Evolutionary conservation across 768 basidiomycete species (phyloP), one percentile per base, ranked within the genome.

Genomic region (Trametes cingulata): DNA sequence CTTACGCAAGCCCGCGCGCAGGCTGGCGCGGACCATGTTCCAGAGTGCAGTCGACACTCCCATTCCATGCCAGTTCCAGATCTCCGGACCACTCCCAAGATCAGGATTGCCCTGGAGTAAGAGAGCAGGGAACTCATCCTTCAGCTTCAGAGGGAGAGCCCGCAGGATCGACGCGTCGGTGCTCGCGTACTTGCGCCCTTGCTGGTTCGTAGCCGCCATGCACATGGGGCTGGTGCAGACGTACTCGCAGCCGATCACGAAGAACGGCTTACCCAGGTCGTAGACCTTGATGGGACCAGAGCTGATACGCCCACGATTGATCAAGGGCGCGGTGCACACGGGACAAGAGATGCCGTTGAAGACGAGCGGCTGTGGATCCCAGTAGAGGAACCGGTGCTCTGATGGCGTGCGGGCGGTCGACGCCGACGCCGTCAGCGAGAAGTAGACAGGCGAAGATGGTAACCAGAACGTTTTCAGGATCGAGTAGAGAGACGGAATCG

Each of bases 381-480:
- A 93, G 65, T 90, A 93, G n/a, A 93, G 75, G 73, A 93, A 93
- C 3, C 82, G 83, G 63, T 91, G 86, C 54, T 90, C 85, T 6
- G 87, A 85, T 2, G 87, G 85, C 0, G 83, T 87, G 39, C 88
- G 85, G 12, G 86, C 78, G 7, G 80, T 82, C 10, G 85, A 84
- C 0, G 87, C 81, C 1, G 88, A 90, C 24, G 88, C 87, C 10
- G 90, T 91, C 39, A 91, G 77, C 0, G 85, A 83, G 64, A 91
- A 89, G 67, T 90, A 92, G 0, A 85, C 78, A 0, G 91, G 90
- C 0, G 89, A 90, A 0, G 85, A 85, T 0, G 90, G 90, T 14
- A 93, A 77, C 91, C 91, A 92, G 64, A 93, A 92, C 0, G 91
- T 91, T 70, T 89, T 90, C 41, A 92, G 77, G 60, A 89, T 82